Evolutionary conservation across 805 yeast species (phyloP).

Genomic region (Ogataea wickerhamii): DNA sequence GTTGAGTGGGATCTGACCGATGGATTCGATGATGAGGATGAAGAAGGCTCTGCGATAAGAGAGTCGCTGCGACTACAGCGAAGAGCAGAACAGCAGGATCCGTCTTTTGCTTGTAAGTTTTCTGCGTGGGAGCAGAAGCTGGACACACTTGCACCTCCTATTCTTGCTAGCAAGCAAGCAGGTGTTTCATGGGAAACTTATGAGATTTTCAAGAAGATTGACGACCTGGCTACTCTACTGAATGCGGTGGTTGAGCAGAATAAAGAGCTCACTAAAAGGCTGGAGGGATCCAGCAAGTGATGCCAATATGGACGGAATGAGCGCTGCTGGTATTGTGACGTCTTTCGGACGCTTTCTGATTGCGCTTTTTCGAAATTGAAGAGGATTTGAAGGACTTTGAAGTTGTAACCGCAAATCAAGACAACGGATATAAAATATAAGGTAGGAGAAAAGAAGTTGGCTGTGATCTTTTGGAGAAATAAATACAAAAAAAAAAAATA

Average conservation of each 20-base stretch:
- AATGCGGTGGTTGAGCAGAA: background rate
- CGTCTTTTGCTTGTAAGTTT: conserved; percentile 55
- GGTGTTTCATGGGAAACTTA: conserved; percentile 67
- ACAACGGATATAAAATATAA: no score
- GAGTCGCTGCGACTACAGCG: conserved; percentile 47
- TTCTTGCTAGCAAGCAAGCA: conserved; percentile 46
- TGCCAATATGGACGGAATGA: no score
- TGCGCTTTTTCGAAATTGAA: no score
- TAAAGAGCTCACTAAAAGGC: conserved; percentile 1
- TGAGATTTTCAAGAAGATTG: conserved; percentile 51
- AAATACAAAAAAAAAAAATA: no score
- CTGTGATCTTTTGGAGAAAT: no score
- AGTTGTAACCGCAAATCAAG: no score
- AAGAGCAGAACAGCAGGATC: conserved; percentile 65
- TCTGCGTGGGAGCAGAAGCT: conserved; percentile 50
- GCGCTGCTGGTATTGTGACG: no score
- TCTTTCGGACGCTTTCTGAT: no score
- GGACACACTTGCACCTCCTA: conserved; percentile 53
- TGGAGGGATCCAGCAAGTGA: no score
- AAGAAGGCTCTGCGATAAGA: conserved; percentile 29
- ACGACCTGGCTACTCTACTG: conserved; percentile 34
- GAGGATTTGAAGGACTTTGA: no score
- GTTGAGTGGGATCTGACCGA: conserved; percentile 82
- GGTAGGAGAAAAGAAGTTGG: no score
- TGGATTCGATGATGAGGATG: conserved; percentile 51